Percentiles rank a stretch among this genome's conserved stretches.
phyloP scores from a whole-genome alignment of 208 protist genomes.

The Acanthamoeba castellanii region DNA sequence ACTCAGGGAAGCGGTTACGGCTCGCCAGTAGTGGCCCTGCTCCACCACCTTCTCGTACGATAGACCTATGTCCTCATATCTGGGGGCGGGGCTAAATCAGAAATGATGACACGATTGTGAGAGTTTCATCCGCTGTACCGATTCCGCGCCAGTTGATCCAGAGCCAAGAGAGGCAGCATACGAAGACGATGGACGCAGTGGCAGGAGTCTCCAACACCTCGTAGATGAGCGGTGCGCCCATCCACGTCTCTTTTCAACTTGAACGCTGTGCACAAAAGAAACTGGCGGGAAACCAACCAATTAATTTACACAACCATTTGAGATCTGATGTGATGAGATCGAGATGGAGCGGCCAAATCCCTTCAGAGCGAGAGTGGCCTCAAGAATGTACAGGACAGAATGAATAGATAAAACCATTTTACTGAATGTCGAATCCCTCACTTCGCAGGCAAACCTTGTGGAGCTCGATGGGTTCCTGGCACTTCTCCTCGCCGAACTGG shows the following conservation, averaged over 20 bases:
- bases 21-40: conserved; percentile 40
- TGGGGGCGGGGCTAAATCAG: too few relatives aligned
- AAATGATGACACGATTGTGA: too few relatives aligned
- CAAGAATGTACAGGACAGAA: too few relatives aligned
- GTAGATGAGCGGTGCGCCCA: not conserved
- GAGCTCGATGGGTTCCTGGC: conserved; percentile 7
- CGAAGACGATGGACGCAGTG: not conserved
- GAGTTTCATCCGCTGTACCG: too few relatives aligned
- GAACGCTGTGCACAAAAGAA: too few relatives aligned
- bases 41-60: conserved; percentile 16
- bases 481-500: conserved; percentile 57
- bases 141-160: not conserved
- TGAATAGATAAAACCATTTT: too few relatives aligned
- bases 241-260: too few relatives aligned
- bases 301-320: too few relatives aligned
- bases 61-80: conserved; percentile 1
- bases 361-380: too few relatives aligned
- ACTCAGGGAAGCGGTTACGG: not conserved
- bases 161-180: not conserved
- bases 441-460: conserved; percentile 24
- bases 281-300: too few relatives aligned
- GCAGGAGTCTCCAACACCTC: not conserved
- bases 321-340: too few relatives aligned
- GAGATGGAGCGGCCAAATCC: too few relatives aligned
- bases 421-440: conserved; percentile 64